These are phyloP conservation scores for Didymella arachidicola DNA, from an alignment of 2,329 filamentous ascomycete genomes.

Conservation along the genomic window DNA sequence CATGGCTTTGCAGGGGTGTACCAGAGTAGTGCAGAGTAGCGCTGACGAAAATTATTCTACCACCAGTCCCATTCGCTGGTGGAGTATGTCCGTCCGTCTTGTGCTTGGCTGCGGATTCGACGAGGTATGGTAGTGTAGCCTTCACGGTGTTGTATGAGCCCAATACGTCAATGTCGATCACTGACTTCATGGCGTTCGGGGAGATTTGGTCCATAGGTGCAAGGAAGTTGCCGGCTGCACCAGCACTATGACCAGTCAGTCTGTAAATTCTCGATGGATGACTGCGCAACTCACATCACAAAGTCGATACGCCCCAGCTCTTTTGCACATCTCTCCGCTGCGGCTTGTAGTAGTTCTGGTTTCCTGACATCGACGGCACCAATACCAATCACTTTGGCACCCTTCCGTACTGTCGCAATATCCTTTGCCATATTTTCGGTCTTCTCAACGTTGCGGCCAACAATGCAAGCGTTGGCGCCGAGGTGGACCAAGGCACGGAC, in stretches of 20 bases:
- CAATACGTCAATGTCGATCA: constrained; percentile 95
- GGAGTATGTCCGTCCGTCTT: constrained; percentile 65
- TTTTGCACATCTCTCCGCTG: constrained; percentile 78
- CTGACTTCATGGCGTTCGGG: constrained; percentile 89
- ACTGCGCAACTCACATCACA: constrained; percentile 71
- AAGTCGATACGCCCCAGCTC: constrained; percentile 91
- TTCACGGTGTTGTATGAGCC: constrained; percentile 96
- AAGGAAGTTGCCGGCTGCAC: constrained; percentile 95
- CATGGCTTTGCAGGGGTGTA: constrained; percentile 84
- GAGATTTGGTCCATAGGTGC: constrained; percentile 82
- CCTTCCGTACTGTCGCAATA: constrained; percentile 78
- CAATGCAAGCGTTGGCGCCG: constrained; percentile 91
- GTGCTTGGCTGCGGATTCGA: constrained; percentile 73
- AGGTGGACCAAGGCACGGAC: constrained; percentile 89
- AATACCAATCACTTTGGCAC: constrained; percentile 86
- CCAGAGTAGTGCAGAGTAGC: constrained; percentile 92
- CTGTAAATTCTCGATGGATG: background rate
- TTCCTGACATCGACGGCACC: constrained; percentile 75
- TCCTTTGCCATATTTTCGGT: constrained; percentile 81
- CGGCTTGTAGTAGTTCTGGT: constrained; percentile 71
- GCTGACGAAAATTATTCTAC: constrained; percentile 87
- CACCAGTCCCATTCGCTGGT: constrained; percentile 66
- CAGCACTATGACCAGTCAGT: constrained; percentile 67
- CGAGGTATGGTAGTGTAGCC: constrained; percentile 82
- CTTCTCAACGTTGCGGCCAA: constrained; percentile 88